A percentile compares a stretch with the other conserved stretches of the same genome.
Evolutionary conservation across 768 basidiomycete genomes (phyloP).

Genomic region (Tephrocybe sp.): DNA sequence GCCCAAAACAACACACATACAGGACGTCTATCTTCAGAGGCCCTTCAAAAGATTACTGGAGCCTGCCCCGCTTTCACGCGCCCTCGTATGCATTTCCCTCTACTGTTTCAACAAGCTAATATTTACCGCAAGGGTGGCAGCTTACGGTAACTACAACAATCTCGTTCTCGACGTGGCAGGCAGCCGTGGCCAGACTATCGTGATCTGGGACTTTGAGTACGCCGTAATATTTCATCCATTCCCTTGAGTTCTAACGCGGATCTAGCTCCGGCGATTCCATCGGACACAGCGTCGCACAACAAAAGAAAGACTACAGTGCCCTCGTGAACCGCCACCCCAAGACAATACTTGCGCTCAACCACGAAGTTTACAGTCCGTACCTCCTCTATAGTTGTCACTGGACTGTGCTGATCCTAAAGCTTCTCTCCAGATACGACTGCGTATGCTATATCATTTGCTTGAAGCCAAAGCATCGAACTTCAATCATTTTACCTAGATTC

Average conservation of each 20-base stretch:
- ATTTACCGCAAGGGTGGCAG: background rate
- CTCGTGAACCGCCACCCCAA: constrained; percentile 28
- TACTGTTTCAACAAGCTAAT: background rate
- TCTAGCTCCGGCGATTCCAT: constrained; percentile 38
- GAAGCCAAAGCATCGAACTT: background rate
- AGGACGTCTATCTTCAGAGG: constrained; percentile 7
- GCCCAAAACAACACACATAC: background rate
- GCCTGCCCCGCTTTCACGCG: constrained; percentile 23
- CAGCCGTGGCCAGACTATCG: constrained; percentile 21
- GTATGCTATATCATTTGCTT: constrained; percentile 16
- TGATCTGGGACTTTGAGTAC: constrained; percentile 40
- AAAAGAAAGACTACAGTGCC: constrained; percentile 28
- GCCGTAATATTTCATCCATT: constrained; percentile 2
- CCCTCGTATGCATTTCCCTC: constrained; percentile 17
- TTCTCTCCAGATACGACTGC: constrained; percentile 19
- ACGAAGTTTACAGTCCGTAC: constrained; percentile 35
- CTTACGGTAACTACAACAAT: constrained; percentile 24
- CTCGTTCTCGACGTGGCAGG: constrained; percentile 19
- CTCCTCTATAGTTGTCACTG: background rate
- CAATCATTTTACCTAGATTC: constrained; percentile 17
- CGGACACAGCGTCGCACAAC: constrained; percentile 27
- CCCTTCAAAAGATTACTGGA: constrained; percentile 20
- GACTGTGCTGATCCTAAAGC: background rate
- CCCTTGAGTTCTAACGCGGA: background rate
- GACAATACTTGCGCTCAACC: constrained; percentile 39